Evolutionary conservation across 768 basidiomycete genomes (phyloP).

Genomic region (Pleurotus sapidus): DNA sequence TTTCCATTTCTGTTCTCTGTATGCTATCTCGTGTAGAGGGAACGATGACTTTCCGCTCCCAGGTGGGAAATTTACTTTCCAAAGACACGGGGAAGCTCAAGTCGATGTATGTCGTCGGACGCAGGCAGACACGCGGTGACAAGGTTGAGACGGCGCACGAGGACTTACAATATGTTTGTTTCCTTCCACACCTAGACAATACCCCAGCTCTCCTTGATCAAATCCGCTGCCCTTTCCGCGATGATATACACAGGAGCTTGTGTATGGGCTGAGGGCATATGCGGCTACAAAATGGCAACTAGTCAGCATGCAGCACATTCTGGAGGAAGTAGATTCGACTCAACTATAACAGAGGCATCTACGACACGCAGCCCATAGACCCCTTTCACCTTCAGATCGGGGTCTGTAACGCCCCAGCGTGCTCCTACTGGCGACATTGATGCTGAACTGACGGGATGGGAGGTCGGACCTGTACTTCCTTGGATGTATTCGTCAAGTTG

Average conservation of each 20-base stretch:
- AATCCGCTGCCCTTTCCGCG: neutral
- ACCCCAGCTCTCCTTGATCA: no score
- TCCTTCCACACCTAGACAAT: no score
- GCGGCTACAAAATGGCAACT: neutral
- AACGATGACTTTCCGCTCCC: no score
- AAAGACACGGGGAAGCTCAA: no score
- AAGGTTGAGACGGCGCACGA: no score
- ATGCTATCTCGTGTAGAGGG: no score
- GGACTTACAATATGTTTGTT: no score
- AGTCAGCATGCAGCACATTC: neutral
- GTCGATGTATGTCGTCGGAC: no score
- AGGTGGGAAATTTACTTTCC: no score
- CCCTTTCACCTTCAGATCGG: conserved; percentile 32
- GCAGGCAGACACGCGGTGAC: no score
- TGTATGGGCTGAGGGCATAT: neutral
- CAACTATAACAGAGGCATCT: conserved; percentile 29
- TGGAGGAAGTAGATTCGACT: neutral
- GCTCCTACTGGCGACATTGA: conserved; percentile 15
- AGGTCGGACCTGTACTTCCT: conserved; percentile 15
- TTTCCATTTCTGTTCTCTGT: no score
- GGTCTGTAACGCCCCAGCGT: conserved; percentile 21
- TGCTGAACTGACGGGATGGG: conserved; percentile 28
- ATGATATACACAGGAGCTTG: neutral
- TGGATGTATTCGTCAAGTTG: conserved; percentile 18
- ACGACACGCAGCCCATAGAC: conserved; percentile 31